Percentiles rank a stretch among this genome's conserved stretches.
phyloP scores from a whole-genome alignment of 192 early-diverging fungal species.

The Backusella luteola region DNA sequence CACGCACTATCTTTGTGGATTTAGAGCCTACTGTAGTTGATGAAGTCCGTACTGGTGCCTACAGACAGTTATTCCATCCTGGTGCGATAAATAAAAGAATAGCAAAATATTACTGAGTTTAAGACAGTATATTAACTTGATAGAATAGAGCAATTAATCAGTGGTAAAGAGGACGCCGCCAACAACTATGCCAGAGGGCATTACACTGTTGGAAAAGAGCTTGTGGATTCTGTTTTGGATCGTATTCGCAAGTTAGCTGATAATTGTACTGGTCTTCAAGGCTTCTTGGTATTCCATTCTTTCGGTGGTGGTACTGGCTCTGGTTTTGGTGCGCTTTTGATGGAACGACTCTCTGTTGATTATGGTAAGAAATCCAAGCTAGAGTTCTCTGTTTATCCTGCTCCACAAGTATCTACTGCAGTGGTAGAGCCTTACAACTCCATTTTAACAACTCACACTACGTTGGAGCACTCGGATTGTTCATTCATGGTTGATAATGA shows the following conservation, averaged over 20 bases:
- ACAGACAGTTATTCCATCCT: constrained; percentile 75
- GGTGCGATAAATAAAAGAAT: constrained; percentile 24
- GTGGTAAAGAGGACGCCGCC: constrained; percentile 99
- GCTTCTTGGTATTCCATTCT: constrained; percentile 99
- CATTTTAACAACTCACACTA: constrained; percentile 98
- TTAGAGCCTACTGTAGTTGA: constrained; percentile 95
- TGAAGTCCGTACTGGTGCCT: constrained; percentile 97
- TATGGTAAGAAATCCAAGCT: too few relatives aligned
- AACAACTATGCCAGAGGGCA: constrained; percentile 99
- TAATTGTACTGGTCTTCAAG: constrained; percentile 96
- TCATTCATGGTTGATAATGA: constrained; percentile 99
- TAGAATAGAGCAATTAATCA: constrained; percentile 90
- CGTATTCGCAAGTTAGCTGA: constrained; percentile 96
- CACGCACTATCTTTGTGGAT: constrained; percentile 98
- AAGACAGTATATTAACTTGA: neutral
- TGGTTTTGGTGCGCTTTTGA: too few relatives aligned
- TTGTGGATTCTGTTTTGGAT: constrained; percentile 93
- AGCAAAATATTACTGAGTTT: neutral
- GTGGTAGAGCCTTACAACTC: constrained; percentile 99
- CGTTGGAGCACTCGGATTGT: constrained; percentile 96
- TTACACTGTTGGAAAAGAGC: constrained; percentile 99
- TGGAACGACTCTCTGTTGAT: too few relatives aligned
- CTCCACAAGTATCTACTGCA: constrained; percentile 94
- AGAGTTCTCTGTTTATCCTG: constrained; percentile 94
- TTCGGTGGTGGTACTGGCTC: constrained; percentile 99